These are phyloP conservation scores for Chaetomium cochliodes DNA, from an alignment of 495 filamentous ascomycete species.

Conservation along the genomic window DNA sequence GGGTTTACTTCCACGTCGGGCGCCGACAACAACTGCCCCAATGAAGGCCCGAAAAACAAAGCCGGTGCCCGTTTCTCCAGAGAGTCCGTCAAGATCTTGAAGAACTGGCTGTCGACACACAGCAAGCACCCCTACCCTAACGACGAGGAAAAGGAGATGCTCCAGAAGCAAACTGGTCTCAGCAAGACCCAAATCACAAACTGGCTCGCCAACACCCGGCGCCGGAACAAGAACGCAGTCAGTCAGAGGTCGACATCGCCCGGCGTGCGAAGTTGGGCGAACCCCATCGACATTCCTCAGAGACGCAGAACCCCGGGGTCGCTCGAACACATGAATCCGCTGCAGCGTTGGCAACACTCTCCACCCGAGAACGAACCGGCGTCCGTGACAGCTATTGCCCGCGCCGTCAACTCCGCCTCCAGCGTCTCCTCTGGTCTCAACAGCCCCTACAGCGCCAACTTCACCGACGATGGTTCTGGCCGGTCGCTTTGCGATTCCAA, in stretches of 20 bases:
- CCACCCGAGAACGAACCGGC: conserved; percentile 87
- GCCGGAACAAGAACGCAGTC: conserved; percentile 65
- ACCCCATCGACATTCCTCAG: conserved; percentile 66
- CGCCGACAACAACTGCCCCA: conserved; percentile 38
- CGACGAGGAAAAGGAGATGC: conserved; percentile 72
- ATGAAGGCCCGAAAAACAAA: conserved; percentile 41
- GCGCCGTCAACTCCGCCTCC: conserved; percentile 61
- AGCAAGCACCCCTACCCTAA: conserved; percentile 76
- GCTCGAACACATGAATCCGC: conserved; percentile 68
- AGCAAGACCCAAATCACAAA: conserved; percentile 76
- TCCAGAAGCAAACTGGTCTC: conserved; percentile 70
- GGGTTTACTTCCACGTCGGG: conserved; percentile 14
- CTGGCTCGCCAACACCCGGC: conserved; percentile 83
- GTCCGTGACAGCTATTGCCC: conserved; percentile 72
- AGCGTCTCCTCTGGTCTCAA: conserved; percentile 53
- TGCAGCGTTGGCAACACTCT: conserved; percentile 83
- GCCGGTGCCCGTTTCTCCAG: conserved; percentile 66
- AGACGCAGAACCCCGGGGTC: conserved; percentile 46
- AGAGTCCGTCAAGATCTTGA: conserved; percentile 69
- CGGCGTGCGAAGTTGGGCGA: conserved; percentile 52
- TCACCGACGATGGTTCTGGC: conserved; percentile 65
- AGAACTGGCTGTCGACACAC: conserved; percentile 75
- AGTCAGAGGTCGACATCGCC: conserved; percentile 58
- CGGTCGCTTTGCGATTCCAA: conserved; percentile 70
- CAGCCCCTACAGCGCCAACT: conserved; percentile 54